Conservation (phyloP, 208 protist species). For the Trypanosoma rangeli region DNA sequence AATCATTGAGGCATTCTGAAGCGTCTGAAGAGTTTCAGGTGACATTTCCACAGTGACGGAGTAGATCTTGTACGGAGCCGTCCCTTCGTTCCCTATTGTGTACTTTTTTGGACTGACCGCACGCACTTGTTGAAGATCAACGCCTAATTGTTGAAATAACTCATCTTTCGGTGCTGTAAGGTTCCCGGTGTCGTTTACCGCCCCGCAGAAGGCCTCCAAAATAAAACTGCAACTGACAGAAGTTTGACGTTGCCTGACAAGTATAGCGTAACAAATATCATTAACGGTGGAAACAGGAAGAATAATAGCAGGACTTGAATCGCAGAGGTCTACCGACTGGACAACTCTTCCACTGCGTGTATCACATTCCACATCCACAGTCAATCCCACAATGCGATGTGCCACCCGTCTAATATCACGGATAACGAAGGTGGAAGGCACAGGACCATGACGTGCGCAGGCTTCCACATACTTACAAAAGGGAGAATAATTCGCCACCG, state of each 20-base stretch:
- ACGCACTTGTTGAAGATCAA: constrained; percentile 26
- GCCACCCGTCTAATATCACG: constrained; percentile 55
- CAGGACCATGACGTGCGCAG: constrained; percentile 32
- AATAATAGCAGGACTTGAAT: constrained; percentile 37
- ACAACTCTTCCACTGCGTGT: constrained; percentile 30
- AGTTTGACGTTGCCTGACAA: constrained; percentile 38
- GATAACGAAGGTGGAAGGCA: constrained; percentile 53
- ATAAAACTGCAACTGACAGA: constrained; percentile 37
- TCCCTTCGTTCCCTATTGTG: constrained; percentile 70
- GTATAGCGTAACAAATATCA: constrained; percentile 36
- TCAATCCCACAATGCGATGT: constrained; percentile 55
- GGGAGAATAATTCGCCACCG: constrained; percentile 47
- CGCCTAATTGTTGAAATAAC: constrained; percentile 32
- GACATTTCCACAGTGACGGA: constrained; percentile 29
- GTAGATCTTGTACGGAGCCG: constrained; percentile 42
- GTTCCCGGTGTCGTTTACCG: constrained; percentile 21
- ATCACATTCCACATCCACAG: constrained; percentile 57
- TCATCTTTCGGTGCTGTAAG: constrained; percentile 33
- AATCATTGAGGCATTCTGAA: constrained; percentile 18
- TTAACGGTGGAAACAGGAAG: constrained; percentile 47
- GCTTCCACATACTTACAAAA: constrained; percentile 43
- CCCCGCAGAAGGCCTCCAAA: constrained; percentile 49
- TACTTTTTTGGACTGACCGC: constrained; percentile 28
- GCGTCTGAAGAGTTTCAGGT: constrained; percentile 19
- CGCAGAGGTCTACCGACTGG: constrained; percentile 44